Evolutionary conservation across 768 basidiomycete species (phyloP).

Genomic region (Russula olivacea): DNA sequence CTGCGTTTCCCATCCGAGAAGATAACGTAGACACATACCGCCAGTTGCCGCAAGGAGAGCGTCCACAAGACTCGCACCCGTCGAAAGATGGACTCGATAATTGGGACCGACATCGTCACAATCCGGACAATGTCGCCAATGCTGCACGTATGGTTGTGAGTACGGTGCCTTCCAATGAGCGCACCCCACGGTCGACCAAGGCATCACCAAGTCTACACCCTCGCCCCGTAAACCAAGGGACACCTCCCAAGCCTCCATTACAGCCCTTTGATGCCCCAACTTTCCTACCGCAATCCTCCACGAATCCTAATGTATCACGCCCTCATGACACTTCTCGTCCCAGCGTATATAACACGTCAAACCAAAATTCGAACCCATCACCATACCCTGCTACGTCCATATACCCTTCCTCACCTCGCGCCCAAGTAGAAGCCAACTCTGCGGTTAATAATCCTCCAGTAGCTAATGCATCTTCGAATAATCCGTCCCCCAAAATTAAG

Average conservation of each 20-base stretch:
- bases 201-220: slow-evolving; percentile 22
- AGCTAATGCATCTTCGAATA: slow-evolving; percentile 20
- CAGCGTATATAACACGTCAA: slow-evolving; percentile 2
- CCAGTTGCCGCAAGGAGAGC: slow-evolving; percentile 8
- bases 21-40: slow-evolving; percentile 14
- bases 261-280: slow-evolving; percentile 4
- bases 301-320: slow-evolving; percentile 2
- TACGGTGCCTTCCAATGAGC: slow-evolving; percentile 17
- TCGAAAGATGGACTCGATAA: slow-evolving; percentile 11
- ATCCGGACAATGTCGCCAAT: slow-evolving; percentile 1
- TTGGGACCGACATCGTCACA: slow-evolving; percentile 16
- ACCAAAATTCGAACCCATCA: slow-evolving; percentile 16
- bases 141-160: slow-evolving; percentile 6
- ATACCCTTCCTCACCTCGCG: slow-evolving; percentile 23
- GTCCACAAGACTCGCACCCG: slow-evolving; percentile 1
- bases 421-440: slow-evolving; percentile 20
- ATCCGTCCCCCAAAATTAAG: slow-evolving; percentile 21
- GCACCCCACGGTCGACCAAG: slow-evolving; percentile 23
- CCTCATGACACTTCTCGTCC: slow-evolving; percentile 23
- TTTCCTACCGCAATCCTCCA: neutral
- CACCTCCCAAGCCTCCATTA: slow-evolving; percentile 16
- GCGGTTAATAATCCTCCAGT: slow-evolving; percentile 12
- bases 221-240: slow-evolving; percentile 21
- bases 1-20: slow-evolving; percentile 24
- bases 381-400: slow-evolving; percentile 21